A percentile compares a stretch with the other conserved stretches of the same genome.
These are phyloP conservation scores for Clavariopsis aquatica DNA, from an alignment of 495 filamentous ascomycete species.

Conservation along the genomic window DNA sequence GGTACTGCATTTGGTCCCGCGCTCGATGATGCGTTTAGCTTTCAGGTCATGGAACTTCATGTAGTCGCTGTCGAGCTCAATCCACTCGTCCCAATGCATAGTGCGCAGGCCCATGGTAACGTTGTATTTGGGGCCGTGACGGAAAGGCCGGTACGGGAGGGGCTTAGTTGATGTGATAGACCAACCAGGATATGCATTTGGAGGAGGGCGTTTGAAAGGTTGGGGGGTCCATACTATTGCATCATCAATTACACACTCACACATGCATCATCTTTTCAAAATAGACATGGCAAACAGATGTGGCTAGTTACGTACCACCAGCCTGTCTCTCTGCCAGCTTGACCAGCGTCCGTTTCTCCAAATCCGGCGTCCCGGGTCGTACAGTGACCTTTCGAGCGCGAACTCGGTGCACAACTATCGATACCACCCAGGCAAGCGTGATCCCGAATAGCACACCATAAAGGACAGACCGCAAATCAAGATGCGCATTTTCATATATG, in stretches of 20 bases:
- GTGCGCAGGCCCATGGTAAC: conserved; percentile 82
- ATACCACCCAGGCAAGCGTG: conserved; percentile 16
- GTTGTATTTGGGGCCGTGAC: conserved; percentile 76
- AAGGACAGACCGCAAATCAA: conserved; percentile 20
- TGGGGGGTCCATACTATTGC: conserved; percentile 68
- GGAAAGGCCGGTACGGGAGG: conserved; percentile 81
- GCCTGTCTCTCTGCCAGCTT: conserved; percentile 36
- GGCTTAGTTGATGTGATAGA: conserved; percentile 70
- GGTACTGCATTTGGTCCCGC: conserved; percentile 67
- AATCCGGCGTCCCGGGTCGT: conserved; percentile 37
- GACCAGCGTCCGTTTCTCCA: conserved; percentile 41
- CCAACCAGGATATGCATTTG: conserved; percentile 71
- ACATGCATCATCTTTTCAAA: background rate
- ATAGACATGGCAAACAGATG: background rate
- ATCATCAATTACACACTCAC: background rate
- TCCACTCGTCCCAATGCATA: conserved; percentile 82
- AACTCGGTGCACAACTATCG: conserved; percentile 1
- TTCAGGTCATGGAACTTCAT: conserved; percentile 76
- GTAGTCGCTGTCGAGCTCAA: conserved; percentile 85
- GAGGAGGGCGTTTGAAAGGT: conserved; percentile 66
- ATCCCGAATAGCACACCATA: conserved; percentile 27
- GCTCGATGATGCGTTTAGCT: conserved; percentile 66
- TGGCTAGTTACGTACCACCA: conserved; percentile 43
- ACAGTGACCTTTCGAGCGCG: background rate
- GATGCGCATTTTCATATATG: background rate